Evolutionary conservation across 306 rosid species (phyloP), one percentile per base, ranked within the genome.

Genomic region (Cyamopsis tetragonoloba): DNA sequence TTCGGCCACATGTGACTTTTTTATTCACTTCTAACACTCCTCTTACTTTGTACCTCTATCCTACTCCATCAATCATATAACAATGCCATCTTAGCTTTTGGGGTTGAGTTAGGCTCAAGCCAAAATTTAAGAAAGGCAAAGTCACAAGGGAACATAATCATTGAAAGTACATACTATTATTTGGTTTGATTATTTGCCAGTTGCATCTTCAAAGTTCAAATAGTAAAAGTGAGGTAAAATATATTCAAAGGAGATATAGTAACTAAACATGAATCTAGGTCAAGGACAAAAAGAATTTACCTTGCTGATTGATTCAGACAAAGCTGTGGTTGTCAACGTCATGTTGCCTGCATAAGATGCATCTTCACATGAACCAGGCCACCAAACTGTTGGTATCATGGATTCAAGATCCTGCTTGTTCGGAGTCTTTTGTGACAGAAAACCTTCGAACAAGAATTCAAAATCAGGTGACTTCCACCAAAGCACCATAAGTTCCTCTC

Each of bases 381-480:
- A 93, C 96, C 96, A 90, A 74, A 93, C 97, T 56, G 90, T 86
- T 48, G 99, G 97, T 77, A 93, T 86, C 90, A 93, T 54, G 62
- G 78, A 81, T 77, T 93, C 99, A 66, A 93, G 97, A 75, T 93
- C 99, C 71, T 88, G 85, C 75, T 86, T 93, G 81, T 88, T 93
- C 60, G 95, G 96, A 71, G 75, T 66, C 84, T 93, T 93, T 68
- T 60, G 95, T 27, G 97, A 90, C 51, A 93, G 82, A 77, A 90
- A 93, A 17, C 97, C 97, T 85, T 93, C 96, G 66, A 88, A 93
- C 71, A 86, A 79, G 39, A 85, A 85, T 68, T 90, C 96, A 75
- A 93, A 93, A 83, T 88, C 87, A 24, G 83, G 76, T 46, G 92
- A 93, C 74, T 83, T 93, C 96, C 99, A 93, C 97, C 96, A 90